A percentile compares a stretch with the other conserved stretches of the same genome.
Conservation (phyloP, 208 protist species). For the Acanthamoeba divionensis region DNA sequence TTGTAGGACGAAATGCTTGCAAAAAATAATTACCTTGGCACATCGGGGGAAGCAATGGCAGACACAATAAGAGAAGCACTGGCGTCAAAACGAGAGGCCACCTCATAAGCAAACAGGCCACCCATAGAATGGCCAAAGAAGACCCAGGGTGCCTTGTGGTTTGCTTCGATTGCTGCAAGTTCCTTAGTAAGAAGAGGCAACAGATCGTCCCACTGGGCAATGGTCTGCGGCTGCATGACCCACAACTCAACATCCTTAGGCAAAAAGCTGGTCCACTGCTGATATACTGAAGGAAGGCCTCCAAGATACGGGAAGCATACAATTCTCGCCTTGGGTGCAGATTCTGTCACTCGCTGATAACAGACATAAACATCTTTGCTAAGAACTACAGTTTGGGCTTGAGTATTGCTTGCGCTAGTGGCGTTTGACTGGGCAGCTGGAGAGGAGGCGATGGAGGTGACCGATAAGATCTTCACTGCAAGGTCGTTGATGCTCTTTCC, state of each 20-base stretch:
- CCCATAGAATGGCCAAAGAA: slow-evolving; percentile 18
- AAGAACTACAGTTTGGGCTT: neutral
- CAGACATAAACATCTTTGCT: neutral
- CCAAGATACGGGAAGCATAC: slow-evolving; percentile 18
- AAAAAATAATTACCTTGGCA: neutral
- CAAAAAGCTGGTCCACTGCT: neutral
- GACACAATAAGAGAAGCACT: neutral
- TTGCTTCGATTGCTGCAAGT: neutral
- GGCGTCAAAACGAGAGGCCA: neutral
- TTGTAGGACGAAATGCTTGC: too few species aligned
- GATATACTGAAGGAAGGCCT: neutral
- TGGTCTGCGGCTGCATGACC: neutral
- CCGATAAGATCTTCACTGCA: neutral
- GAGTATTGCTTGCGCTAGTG: too few species aligned
- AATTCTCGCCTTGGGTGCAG: neutral
- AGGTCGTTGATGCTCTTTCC: slow-evolving; percentile 45
- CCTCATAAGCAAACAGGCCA: neutral
- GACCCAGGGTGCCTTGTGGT: neutral
- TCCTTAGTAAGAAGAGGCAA: neutral
- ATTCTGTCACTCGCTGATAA: neutral
- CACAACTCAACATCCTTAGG: neutral
- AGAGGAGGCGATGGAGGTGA: neutral
- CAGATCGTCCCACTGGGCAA: neutral
- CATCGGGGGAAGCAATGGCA: neutral
- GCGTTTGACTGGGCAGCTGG: neutral